phyloP scores from a whole-genome alignment of 2,329 filamentous ascomycete species.

The Aspergillus chevalieri region DNA sequence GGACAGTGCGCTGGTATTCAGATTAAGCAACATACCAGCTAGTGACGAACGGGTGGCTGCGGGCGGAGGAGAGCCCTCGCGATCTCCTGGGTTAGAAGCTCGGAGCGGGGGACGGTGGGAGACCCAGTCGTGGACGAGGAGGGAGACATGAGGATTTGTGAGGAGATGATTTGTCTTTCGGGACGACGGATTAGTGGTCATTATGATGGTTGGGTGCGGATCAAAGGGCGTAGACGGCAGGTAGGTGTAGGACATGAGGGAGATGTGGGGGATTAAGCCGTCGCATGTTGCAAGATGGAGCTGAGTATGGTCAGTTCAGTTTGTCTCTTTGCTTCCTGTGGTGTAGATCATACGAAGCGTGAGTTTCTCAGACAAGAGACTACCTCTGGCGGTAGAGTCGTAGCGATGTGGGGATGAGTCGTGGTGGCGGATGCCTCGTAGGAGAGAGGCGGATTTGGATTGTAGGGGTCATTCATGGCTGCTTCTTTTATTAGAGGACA shows the following conservation, averaged over 20 bases:
- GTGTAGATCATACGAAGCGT: conserved; percentile 64
- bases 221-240: conserved; percentile 70
- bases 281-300: conserved; percentile 92
- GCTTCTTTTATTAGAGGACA: conserved; percentile 2
- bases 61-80: conserved; percentile 57
- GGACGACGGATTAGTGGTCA: conserved; percentile 76
- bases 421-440: conserved; percentile 69
- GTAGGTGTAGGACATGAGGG: conserved; percentile 99
- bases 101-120: conserved; percentile 82
- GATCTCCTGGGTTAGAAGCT: conserved; percentile 45
- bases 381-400: conserved; percentile 73
- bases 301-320: conserved; percentile 40
- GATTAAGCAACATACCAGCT: conserved; percentile 75
- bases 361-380: conserved; percentile 89
- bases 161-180: conserved; percentile 69
- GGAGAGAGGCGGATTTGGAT: conserved; percentile 66
- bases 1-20: conserved; percentile 82
- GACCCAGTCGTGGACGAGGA: conserved; percentile 98
- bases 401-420: conserved; percentile 63
- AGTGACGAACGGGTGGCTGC: conserved; percentile 64
- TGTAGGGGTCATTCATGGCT: conserved; percentile 43
- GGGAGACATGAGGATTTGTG: conserved; percentile 77
- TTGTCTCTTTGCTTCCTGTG: not conserved
- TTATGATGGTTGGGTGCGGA: conserved; percentile 76
- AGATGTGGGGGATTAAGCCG: conserved; percentile 79